Evolutionary conservation across 768 basidiomycete genomes (phyloP), one percentile per base, ranked within the genome.

Genomic region (Suillus fuscotomentosus): DNA sequence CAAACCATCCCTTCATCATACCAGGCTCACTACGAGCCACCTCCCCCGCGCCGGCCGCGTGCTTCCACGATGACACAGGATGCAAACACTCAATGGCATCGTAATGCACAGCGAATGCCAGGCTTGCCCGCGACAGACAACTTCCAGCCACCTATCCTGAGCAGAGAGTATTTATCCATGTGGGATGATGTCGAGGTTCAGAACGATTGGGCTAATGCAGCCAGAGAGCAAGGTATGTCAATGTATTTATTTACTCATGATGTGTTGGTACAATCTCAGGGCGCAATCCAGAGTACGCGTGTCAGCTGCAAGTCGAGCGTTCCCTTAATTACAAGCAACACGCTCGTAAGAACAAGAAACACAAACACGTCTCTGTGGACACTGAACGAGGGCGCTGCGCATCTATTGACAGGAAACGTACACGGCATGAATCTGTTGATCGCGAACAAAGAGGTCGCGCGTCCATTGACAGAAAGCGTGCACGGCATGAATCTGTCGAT

Each of bases 181-280:
- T 60, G 53, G 60, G 15, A 60, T 59, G 62, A 50, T n/a, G 41
- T 17, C 31, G 62, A 60, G 27, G 31, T 34, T 43, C 34, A 61
- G 13, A 36, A 55, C 22, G 53, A 56, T 27, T 39, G 24, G 24
- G 57, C 38, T 47, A 48, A 61, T 38, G 54, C 22, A 15, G 39
- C 42, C 41, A n/a, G 34, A 43, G 60, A 45, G 22, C 39, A 54
- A 27, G 60, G 73, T 74, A 36, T 14, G 60, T 24, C 34, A 39
- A n/a, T 42, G 5, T 57, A 36, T 61, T 61, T 31, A 27, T 38
- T 55, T 47, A 7, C 7, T 24, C 5, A 2, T 15, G 39, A 36
- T 34, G 36, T 47, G 20, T 20, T 38, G 13, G n/a, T 55, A 15
- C 11, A 39, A 22, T 34, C 14, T 63, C 54, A 68, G 60, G 54